Evolutionary conservation across 2,329 filamentous ascomycete genomes (phyloP).

Genomic region (Aspergillus bombycis): DNA sequence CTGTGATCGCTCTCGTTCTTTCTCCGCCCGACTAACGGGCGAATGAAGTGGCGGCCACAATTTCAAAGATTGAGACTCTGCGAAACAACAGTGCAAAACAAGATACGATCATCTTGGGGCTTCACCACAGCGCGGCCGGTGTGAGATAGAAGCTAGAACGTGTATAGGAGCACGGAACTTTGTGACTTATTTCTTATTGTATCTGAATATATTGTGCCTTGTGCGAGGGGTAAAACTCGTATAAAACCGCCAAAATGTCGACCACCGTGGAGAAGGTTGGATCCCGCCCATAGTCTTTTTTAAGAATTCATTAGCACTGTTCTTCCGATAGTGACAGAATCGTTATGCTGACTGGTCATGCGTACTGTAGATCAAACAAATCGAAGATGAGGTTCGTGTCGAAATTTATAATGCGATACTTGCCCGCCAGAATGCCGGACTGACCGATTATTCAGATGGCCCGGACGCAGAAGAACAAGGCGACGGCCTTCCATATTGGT

Average conservation of each 20-base stretch:
- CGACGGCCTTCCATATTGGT: conserved; percentile 88
- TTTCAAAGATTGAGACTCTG: conserved; percentile 26
- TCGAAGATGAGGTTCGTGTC: conserved; percentile 83
- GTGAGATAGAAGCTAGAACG: conserved; percentile 5
- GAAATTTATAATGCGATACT: conserved; percentile 6
- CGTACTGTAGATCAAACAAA: conserved; percentile 79
- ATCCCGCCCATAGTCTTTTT: conserved; percentile 17
- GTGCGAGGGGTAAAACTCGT: conserved; percentile 25
- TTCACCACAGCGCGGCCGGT: conserved; percentile 17
- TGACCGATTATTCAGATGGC: conserved; percentile 69
- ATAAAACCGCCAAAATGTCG: conserved; percentile 69
- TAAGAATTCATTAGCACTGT: not conserved
- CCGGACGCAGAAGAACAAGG: conserved; percentile 96
- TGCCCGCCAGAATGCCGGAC: conserved; percentile 9
- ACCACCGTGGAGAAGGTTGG: conserved; percentile 95
- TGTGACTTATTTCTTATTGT: conserved; percentile 13
- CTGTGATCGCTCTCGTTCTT: conserved; percentile 19
- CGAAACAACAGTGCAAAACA: conserved; percentile 6
- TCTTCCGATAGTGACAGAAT: conserved; percentile 1
- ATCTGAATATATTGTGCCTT: conserved; percentile 16
- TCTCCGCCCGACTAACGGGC: conserved; percentile 24
- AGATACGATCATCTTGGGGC: conserved; percentile 6
- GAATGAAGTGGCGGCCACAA: conserved; percentile 39
- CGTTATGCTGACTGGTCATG: conserved; percentile 33
- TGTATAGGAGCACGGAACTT: not conserved